phyloP scores from a whole-genome alignment of 2,329 filamentous ascomycete species.

The Calonectria hawksworthii region DNA sequence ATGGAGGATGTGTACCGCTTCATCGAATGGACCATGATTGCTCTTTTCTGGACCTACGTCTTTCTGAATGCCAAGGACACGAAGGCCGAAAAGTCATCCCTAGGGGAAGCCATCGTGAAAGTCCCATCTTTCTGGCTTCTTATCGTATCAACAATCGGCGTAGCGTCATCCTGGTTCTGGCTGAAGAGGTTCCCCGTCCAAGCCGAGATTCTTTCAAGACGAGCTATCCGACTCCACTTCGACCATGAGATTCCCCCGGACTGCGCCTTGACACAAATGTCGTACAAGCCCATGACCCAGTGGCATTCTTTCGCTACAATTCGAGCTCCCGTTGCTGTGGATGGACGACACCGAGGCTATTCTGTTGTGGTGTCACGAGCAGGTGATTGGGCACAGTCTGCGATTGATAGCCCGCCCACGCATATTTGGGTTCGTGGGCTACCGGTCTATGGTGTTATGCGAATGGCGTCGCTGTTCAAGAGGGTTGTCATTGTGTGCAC shows the following conservation, averaged over 20 bases:
- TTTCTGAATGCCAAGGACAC: conserved; percentile 65
- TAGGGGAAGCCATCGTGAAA: conserved; percentile 54
- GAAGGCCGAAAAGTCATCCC: conserved; percentile 46
- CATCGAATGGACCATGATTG: conserved; percentile 76
- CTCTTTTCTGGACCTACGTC: conserved; percentile 75
- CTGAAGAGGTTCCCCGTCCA: conserved; percentile 77
- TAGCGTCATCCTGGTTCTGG: conserved; percentile 80
- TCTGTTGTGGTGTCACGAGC: conserved; percentile 79
- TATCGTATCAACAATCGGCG: conserved; percentile 70
- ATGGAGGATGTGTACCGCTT: conserved; percentile 82
- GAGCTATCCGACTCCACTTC: conserved; percentile 82
- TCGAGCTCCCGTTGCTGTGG: conserved; percentile 62
- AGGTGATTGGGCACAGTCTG: conserved; percentile 79
- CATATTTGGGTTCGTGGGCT: conserved; percentile 78
- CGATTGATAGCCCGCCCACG: conserved; percentile 72
- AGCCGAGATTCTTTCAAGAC: conserved; percentile 77
- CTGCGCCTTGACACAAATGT: conserved; percentile 64
- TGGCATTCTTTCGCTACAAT: conserved; percentile 85
- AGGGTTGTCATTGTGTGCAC: conserved; percentile 78
- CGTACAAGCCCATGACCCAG: conserved; percentile 75
- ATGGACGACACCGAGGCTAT: conserved; percentile 61
- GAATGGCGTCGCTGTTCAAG: conserved; percentile 75
- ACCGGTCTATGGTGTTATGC: conserved; percentile 76
- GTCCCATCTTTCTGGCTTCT: conserved; percentile 76
- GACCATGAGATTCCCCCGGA: conserved; percentile 70